These are phyloP conservation scores for Knufia petricola DNA, from an alignment of 2,329 filamentous ascomycete species.

Conservation along the genomic window DNA sequence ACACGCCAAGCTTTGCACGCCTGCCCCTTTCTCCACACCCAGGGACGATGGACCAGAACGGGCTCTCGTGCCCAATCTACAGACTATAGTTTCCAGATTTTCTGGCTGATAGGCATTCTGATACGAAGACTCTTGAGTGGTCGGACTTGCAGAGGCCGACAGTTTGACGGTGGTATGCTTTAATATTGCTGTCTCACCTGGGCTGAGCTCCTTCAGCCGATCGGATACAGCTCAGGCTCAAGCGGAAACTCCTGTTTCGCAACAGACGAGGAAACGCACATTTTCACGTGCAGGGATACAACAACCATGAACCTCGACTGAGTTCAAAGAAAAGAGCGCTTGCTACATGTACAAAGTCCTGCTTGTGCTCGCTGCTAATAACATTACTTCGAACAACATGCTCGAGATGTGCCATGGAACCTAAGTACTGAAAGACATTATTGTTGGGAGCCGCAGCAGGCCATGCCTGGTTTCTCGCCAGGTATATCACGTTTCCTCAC, in stretches of 20 bases:
- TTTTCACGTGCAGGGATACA: too few species aligned
- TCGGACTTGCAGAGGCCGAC: too few species aligned
- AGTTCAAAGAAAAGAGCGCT: neutral
- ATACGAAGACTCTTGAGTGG: too few species aligned
- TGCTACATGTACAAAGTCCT: neutral
- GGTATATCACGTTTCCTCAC: conserved; percentile 9
- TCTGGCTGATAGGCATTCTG: too few species aligned
- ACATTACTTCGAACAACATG: neutral
- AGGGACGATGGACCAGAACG: too few species aligned
- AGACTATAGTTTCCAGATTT: too few species aligned
- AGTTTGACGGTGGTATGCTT: neutral
- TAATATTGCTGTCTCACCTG: too few species aligned
- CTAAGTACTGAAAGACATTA: neutral
- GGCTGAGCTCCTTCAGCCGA: neutral
- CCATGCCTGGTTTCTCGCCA: neutral
- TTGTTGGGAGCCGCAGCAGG: neutral
- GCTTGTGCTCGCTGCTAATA: neutral
- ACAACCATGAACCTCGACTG: neutral
- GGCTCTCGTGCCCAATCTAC: too few species aligned
- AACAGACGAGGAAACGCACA: neutral
- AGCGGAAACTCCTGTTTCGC: neutral
- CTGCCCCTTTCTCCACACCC: too few species aligned
- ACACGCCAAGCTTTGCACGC: too few species aligned
- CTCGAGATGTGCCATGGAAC: neutral
- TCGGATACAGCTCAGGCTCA: neutral